Base-by-base conservation (phyloP, 768 basidiomycete species). In the Kwoniella sp. region DNA sequence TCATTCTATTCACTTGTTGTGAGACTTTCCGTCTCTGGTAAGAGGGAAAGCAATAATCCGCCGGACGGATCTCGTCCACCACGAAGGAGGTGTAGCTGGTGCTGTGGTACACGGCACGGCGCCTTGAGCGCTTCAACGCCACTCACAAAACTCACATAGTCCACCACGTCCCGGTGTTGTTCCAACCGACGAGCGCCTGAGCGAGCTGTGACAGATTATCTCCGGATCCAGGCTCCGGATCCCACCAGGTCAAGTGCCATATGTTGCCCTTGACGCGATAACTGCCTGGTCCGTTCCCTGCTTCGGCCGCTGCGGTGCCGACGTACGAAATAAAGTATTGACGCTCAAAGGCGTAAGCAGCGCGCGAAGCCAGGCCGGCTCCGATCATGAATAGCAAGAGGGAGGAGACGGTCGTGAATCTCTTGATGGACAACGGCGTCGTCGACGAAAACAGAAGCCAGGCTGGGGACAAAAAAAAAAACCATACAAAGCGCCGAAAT, bases 301-400 rank as follows among this genome's bases (percentile, higher is more conserved):
- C 65, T 73, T 83, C 83, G 4, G 74, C 75, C 2, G 86, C 86
- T 53, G 89, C 86, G 0, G 81, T 82, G 7, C 93, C 92, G 22
- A 93, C 86, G 29, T 55, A 81, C 0, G 75, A 70, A 70, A 87
- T 86, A 83, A 87, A 94, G 9, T 82, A 82, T 71, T 92, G 81
- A 64, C 81, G 74, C 78, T 95, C 82, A 82, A 91, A 91, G 15
- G 85, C 79, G 73, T 86, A 86, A n/a, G 90, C 83, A 4, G 89
- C 84, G 79, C 86, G 88, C 68, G 88, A 89, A 83, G 94, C 93
- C n/a, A 97, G 85, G 5, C 93, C 93, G 0, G 93, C 88, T 22
- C 93, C 93, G 79, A 97, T 92, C 73, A 96, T 87, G 63, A 95
- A 84, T 47, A 96, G 83, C 63, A 96, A 82, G 83, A 91, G 90